phyloP scores from a whole-genome alignment of 306 rosid genomes.

The Pachyrhizus erosus region DNA sequence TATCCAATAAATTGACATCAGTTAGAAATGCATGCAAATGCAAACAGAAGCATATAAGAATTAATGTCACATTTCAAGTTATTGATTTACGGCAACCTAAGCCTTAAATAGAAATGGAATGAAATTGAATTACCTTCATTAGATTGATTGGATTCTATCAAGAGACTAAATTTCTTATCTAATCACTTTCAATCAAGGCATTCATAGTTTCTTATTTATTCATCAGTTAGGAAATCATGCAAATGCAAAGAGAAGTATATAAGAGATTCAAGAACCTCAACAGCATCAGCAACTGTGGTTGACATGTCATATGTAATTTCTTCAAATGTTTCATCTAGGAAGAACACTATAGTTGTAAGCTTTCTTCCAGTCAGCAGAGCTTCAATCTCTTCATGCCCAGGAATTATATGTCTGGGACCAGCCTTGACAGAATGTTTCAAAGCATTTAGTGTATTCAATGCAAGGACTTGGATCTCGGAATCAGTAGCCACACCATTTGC shows the following conservation, averaged over 20 bases:
- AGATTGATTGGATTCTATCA: slow-evolving; percentile 3
- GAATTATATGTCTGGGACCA: slow-evolving; percentile 89
- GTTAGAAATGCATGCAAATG: slow-evolving; percentile 35
- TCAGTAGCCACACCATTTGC: slow-evolving; percentile 68
- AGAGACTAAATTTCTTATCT: neutral
- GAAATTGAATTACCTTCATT: slow-evolving; percentile 1
- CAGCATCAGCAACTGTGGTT: slow-evolving; percentile 92
- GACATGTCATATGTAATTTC: slow-evolving; percentile 93
- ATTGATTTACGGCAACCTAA: neutral
- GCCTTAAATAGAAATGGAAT: slow-evolving; percentile 24
- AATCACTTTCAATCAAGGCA: slow-evolving; percentile 20
- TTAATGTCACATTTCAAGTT: slow-evolving; percentile 7
- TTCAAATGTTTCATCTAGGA: slow-evolving; percentile 96
- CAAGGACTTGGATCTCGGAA: slow-evolving; percentile 78
- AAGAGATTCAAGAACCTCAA: slow-evolving; percentile 67
- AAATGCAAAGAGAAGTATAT: slow-evolving; percentile 34
- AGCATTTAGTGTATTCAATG: slow-evolving; percentile 81
- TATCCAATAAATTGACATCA: neutral
- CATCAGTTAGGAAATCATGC: slow-evolving; percentile 14
- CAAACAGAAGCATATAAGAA: slow-evolving; percentile 23
- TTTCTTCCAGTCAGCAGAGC: slow-evolving; percentile 81
- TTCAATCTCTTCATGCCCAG: slow-evolving; percentile 93
- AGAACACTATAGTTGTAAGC: slow-evolving; percentile 91
- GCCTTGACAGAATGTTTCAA: slow-evolving; percentile 90
- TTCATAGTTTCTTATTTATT: neutral